Base-by-base conservation (phyloP, 177 flowering plant genomes). In the Vitis hybrid region DNA sequence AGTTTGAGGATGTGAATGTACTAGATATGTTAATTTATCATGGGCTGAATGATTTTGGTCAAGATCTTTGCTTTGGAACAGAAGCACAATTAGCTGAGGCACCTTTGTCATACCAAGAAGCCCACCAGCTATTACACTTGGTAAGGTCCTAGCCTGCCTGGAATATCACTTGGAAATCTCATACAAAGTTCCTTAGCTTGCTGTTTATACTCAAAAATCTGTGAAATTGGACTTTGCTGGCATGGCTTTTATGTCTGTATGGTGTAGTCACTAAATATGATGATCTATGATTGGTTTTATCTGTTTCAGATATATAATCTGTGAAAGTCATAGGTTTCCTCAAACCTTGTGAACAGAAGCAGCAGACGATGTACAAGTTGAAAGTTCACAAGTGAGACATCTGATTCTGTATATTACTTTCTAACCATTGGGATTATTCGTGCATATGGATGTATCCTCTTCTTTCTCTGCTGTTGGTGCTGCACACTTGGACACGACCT, bases 31-130 rank as follows among this genome's bases (percentile, higher is more conserved):
- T 62, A 4, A 56, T 55, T 57, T 13, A 62, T 51, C 60, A 12
- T 75, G 54, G 6, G 47, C 13, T 20, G 57, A 14, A 10, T 11
- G 31, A 4, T 59, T 24, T 24, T 56, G 53, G 24, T n/a, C 49
- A 57, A 67, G 69, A 66, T 66, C 22, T 64, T 24, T 64, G 55
- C 47, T 38, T 38, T 38, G 33, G 57, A 3, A 55, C 56, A 65
- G 57, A 65, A 20, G 52, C 12, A 24, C 22, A 11, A 31, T 24
- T 17, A 1, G 68, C 19, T 6, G n/a, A 33, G 22, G 19, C 17
- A 22, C 14, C 31, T 10, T 22, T 24, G 28, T 19, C 18, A 33
- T 62, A 11, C 11, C 47, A 5, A 38, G 47, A 5, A 38, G 47
- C 9, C 47, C 47, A 38, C 47, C 47, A 38, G 47, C 47, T 38